Evolutionary conservation across 768 basidiomycete genomes (phyloP).

Genomic region (Tricholoma sp.): DNA sequence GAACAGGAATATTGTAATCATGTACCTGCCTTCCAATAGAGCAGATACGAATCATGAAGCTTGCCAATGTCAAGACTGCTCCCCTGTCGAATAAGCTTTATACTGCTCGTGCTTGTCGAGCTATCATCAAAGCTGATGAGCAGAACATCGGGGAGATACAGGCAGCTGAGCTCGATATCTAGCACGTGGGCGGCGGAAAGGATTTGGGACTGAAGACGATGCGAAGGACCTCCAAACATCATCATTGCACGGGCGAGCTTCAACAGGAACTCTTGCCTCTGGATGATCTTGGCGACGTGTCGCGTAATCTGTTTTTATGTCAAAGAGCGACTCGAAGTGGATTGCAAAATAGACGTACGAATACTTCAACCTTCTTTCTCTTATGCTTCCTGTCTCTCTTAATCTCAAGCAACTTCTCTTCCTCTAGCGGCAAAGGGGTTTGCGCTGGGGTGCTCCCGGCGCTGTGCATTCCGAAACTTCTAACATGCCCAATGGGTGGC

Average conservation of each 20-base stretch:
- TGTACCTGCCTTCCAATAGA: constrained; percentile 66
- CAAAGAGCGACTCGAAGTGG: not conserved
- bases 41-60: constrained; percentile 58
- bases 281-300: constrained; percentile 77
- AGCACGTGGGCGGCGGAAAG: constrained; percentile 74
- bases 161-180: constrained; percentile 63
- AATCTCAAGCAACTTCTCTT: constrained; percentile 14
- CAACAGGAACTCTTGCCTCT: constrained; percentile 79
- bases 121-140: constrained; percentile 80
- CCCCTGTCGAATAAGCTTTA: constrained; percentile 73
- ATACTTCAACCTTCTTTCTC: constrained; percentile 71
- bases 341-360: constrained; percentile 33
- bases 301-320: constrained; percentile 58
- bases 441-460: constrained; percentile 18
- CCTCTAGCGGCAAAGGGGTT: constrained; percentile 26
- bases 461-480: constrained; percentile 15
- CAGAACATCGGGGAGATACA: constrained; percentile 73
- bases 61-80: constrained; percentile 74
- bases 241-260: constrained; percentile 84
- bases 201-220: constrained; percentile 81
- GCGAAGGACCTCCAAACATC: constrained; percentile 83
- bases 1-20: not conserved
- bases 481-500: constrained; percentile 9
- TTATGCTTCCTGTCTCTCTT: constrained; percentile 46
- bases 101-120: constrained; percentile 72